Evolutionary conservation across 192 early-diverging fungal species (phyloP), one percentile per base, ranked within the genome.

Genomic region (Phycomyces nitens): DNA sequence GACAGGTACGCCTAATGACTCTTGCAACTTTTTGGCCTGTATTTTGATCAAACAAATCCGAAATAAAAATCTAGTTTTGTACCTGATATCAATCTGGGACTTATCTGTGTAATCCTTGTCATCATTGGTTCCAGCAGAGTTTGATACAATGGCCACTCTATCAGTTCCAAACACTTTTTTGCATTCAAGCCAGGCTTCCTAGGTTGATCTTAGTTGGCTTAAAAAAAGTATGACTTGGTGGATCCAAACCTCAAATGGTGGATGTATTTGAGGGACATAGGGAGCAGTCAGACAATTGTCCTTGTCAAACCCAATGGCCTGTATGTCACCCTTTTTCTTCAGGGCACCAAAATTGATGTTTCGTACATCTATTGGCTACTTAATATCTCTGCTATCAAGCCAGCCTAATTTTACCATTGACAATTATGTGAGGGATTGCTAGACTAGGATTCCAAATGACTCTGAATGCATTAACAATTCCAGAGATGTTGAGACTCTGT

Each of bases 271-370:
- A 34, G 79, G 62, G 20, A 74, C 75, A 64, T 96, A 98, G 3
- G 96, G 96, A 16, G 82, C 81, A 0, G 96, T 94, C 9, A 98
- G 70, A 24, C 93, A 95, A 81, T 98, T 98, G 72, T 98, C 96
- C 77, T 98, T 98, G 74, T 98, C 96, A 73, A 96, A 98, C 4
- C 82, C 91, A n/a, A 96, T 69, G 27, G 84, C 89, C 23, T 71
- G 63, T 60, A 95, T 84, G 56, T 53, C 60, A 2, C 91, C 92
- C 1, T 66, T 52, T 14, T 68, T 56, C 47, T 77, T 80, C 18
- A 96, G 73, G 20, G 65, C 57, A 4, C 53, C 64, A 73, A 86
- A 94, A 34, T 89, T 82, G 20, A 94, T 83, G 8, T 73, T 56
- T 6, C 88, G 82, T 51, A 94, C 84, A 62, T 94, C 89, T 80